Evolutionary conservation across 78 protist species (phyloP), one percentile per base, ranked within the genome.

Genomic region (Monosiga brevicollis): DNA sequence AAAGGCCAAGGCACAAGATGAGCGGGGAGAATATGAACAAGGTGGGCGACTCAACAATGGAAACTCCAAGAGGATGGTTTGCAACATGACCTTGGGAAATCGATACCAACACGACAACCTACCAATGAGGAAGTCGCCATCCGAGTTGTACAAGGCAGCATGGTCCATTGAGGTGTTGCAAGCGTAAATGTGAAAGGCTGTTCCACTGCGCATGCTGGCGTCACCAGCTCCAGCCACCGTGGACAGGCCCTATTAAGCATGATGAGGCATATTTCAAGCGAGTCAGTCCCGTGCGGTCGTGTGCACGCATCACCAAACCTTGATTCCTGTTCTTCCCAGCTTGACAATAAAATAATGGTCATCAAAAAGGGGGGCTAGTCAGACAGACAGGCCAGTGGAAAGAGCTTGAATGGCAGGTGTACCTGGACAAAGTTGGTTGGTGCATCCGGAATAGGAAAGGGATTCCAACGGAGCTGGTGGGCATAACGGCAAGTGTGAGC

Each of bases 81-180:
- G n/a, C n/a, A n/a, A n/a, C n/a, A n/a, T n/a, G n/a, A n/a, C n/a
- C n/a, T n/a, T n/a, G n/a, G n/a, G n/a, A n/a, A n/a, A n/a, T n/a
- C n/a, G n/a, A n/a, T n/a, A n/a, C n/a, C n/a, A n/a, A n/a, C n/a
- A n/a, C n/a, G n/a, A n/a, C n/a, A n/a, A n/a, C 80, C 23, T 54
- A 42, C 76, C 85, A 39, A 96, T 91, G 62, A 96, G 87, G 38
- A 95, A 77, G 86, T 96, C 97, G 42, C 98, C 98, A 78, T 96
- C 98, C 24, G 93, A 24, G 83, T 88, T 90, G 77, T 84, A 83
- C 84, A 95, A 86, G 23, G 88, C 81, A 26, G 39, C 38, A 49
- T 85, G 39, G 20, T 37, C 73, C 98, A 94, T 94, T 70, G 84
- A 49, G 43, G 62, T 37, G 89, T 87, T 94, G 76, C n/a, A 62